A percentile compares a stretch with the other conserved stretches of the same genome.
Conservation (phyloP, 495 filamentous ascomycete species). For the Evernia prunastri region DNA sequence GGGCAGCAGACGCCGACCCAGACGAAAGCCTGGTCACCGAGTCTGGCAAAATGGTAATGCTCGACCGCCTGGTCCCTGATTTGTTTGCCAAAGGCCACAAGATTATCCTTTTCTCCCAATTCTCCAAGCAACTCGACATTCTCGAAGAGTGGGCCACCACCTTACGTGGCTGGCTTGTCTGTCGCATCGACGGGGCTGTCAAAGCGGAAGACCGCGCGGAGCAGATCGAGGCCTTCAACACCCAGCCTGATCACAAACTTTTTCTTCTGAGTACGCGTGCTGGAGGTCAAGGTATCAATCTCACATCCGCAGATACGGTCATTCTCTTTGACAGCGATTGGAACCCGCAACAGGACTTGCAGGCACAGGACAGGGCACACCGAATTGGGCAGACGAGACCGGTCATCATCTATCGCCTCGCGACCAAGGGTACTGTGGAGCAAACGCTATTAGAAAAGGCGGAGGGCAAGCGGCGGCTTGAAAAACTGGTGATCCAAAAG, state of each 20-base stretch:
- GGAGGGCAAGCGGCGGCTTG: conserved; percentile 86
- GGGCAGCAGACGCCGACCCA: conserved; percentile 46
- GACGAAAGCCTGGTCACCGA: conserved; percentile 77
- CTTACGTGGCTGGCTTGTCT: conserved; percentile 68
- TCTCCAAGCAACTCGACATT: conserved; percentile 88
- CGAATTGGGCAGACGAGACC: conserved; percentile 89
- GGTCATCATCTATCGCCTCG: conserved; percentile 91
- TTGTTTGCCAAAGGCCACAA: conserved; percentile 76
- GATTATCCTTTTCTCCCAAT: conserved; percentile 93
- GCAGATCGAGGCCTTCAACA: conserved; percentile 85
- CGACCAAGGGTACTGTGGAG: conserved; percentile 89
- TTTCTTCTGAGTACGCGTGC: conserved; percentile 88
- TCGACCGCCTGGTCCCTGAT: conserved; percentile 75
- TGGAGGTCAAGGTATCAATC: conserved; percentile 92
- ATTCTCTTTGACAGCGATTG: conserved; percentile 80
- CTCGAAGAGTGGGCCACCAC: conserved; percentile 74
- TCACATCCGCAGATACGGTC: conserved; percentile 64
- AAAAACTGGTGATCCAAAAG: conserved; percentile 93
- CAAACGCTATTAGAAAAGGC: conserved; percentile 81
- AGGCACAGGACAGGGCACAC: conserved; percentile 91
- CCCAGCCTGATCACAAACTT: conserved; percentile 57
- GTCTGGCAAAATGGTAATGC: conserved; percentile 91
- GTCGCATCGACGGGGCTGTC: conserved; percentile 89
- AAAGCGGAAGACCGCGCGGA: conserved; percentile 69
- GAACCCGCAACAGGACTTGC: conserved; percentile 96